Evolutionary conservation across 75 land plant species (phyloP), one percentile per base, ranked within the genome.

Genomic region (Larix kaempferi): DNA sequence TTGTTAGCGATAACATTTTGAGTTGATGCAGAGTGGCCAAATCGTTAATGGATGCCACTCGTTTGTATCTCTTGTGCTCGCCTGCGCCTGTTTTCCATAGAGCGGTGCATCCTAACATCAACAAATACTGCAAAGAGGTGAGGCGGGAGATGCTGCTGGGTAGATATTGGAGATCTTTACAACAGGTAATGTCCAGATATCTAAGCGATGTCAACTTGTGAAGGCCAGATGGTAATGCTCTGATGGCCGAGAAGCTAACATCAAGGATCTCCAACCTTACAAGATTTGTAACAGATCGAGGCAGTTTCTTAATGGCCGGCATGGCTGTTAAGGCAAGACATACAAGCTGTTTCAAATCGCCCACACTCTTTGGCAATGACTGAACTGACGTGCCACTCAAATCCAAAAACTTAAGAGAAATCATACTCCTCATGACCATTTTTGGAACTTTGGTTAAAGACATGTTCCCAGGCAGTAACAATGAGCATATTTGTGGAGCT

Each of bases 191-290:
- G 5, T 64, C 67, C 12, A 64, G 19, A 64, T 64, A 64, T 37
- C 33, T 64, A 0, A 64, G 17, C 0, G 39, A 64, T 29, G 39
- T 29, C 17, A 64, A 64, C 33, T 29, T 64, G 29, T 10, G 17
- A 29, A 64, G 37, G 2, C 33, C 25, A 33, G 4, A 29, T 8
- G 37, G 67, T 16, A 64, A 64, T 33, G 27, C 16, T 29, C 0
- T 5, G 19, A 64, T 5, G 2, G 15, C 15, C 29, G 67, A 14
- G 25, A 29, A 64, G 1, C 6, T 6, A 29, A 64, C 19, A 13
- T 64, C 67, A 15, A 64, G 67, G 27, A 64, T 64, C 67, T 64
- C 67, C 27, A 64, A 35, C 37, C 5, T 64, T 64, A 15, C 33
- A 64, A 64, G 39, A 6, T 16, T 27, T 27, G 17, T 6, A 64